These are phyloP conservation scores for Gliomastix tumulicola DNA, from an alignment of 2,329 filamentous ascomycete species.

Conservation along the genomic window DNA sequence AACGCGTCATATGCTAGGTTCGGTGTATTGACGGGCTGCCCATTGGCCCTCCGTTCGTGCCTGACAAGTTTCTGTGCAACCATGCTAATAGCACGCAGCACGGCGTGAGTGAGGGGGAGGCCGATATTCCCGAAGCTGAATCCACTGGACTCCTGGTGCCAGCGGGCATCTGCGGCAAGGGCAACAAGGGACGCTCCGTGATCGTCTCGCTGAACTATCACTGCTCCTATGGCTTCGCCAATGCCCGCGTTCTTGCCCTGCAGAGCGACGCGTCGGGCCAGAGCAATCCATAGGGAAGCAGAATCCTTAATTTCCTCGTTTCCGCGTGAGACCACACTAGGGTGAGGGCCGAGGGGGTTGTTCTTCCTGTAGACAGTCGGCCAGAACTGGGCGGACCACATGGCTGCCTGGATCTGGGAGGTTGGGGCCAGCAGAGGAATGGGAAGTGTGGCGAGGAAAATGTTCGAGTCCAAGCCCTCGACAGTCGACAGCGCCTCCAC, in stretches of 20 bases:
- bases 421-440: conserved; percentile 70
- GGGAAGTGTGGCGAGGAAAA: conserved; percentile 55
- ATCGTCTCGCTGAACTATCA: conserved; percentile 61
- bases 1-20: conserved; percentile 55
- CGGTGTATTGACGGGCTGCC: conserved; percentile 21
- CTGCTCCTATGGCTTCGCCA: conserved; percentile 67
- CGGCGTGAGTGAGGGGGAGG: conserved; percentile 73
- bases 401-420: conserved; percentile 65
- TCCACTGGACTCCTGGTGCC: conserved; percentile 44
- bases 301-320: conserved; percentile 61
- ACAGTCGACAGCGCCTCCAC: conserved; percentile 35
- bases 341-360: conserved; percentile 80
- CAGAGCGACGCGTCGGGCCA: conserved; percentile 58
- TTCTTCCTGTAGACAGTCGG: conserved; percentile 81
- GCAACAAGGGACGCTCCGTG: conserved; percentile 54
- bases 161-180: conserved; percentile 70
- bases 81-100: conserved; percentile 76
- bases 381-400: conserved; percentile 75
- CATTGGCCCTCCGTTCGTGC: conserved; percentile 38
- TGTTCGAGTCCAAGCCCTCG: conserved; percentile 42
- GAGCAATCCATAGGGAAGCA: conserved; percentile 57
- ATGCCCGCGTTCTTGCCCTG: conserved; percentile 50
- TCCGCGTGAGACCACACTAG: conserved; percentile 63
- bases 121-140: conserved; percentile 35
- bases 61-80: conserved; percentile 62